Percentiles rank a stretch among this genome's conserved stretches.
Evolutionary conservation across 192 early-diverging fungal genomes (phyloP).

Genomic region (Spinellus fusiger): DNA sequence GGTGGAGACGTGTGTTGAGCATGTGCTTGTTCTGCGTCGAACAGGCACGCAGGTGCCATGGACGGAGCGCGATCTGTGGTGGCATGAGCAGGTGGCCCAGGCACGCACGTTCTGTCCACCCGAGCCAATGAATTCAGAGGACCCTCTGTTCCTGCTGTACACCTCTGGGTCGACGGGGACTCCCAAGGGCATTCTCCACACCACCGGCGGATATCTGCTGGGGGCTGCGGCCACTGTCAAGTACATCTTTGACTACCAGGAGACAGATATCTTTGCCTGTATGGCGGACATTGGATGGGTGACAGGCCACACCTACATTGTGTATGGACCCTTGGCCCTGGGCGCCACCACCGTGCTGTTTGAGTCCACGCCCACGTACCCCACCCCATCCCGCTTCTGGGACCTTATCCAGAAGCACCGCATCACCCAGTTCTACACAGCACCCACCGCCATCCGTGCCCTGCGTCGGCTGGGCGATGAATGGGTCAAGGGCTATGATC

Average conservation of each 20-base stretch:
- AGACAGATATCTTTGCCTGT: constrained; percentile 84
- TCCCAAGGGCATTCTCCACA: constrained; percentile 93
- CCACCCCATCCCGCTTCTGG: constrained; percentile 77
- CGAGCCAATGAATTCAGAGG: constrained; percentile 83
- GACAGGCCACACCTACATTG: constrained; percentile 83
- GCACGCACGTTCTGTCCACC: constrained; percentile 85
- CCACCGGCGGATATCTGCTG: constrained; percentile 89
- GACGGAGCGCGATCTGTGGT: constrained; percentile 82
- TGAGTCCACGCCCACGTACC: constrained; percentile 92
- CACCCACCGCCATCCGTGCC: constrained; percentile 93
- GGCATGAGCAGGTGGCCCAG: constrained; percentile 82
- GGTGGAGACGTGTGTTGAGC: constrained; percentile 65
- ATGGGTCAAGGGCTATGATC: constrained; percentile 68
- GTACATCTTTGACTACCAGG: constrained; percentile 92
- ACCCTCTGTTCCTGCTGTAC: constrained; percentile 95
- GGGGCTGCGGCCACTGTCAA: constrained; percentile 80
- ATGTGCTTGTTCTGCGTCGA: constrained; percentile 85
- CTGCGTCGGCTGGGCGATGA: constrained; percentile 80
- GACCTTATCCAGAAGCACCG: constrained; percentile 81
- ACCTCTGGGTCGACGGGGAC: constrained; percentile 87
- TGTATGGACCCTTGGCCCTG: constrained; percentile 84
- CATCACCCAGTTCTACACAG: constrained; percentile 96
- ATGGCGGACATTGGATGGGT: constrained; percentile 94
- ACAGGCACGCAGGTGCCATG: constrained; percentile 80
- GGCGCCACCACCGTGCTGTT: constrained; percentile 91